Evolutionary conservation across 164 flowering plant genomes (phyloP).

Genomic region (Tinospora cordifolia): DNA sequence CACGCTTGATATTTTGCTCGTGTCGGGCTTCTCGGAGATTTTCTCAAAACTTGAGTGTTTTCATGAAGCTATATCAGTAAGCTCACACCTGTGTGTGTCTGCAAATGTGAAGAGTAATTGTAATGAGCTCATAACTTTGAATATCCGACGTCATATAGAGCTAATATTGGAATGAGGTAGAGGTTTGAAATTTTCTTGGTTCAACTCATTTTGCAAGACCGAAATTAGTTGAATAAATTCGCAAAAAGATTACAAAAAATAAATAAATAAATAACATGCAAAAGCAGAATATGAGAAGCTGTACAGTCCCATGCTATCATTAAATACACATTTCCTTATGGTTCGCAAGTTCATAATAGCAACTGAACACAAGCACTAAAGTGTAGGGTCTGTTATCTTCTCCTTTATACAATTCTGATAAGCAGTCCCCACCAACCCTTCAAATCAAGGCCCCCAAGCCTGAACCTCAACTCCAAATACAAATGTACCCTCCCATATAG

Average conservation of each 20-base stretch:
- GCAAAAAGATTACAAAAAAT: background rate
- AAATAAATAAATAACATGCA: background rate
- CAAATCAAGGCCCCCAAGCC: background rate
- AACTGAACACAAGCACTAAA: background rate
- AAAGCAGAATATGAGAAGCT: background rate
- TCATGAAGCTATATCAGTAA: background rate
- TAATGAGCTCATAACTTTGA: too few species aligned
- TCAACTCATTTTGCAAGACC: too few species aligned
- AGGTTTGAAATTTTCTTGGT: background rate
- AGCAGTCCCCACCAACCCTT: slow-evolving; percentile 9
- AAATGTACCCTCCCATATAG: slow-evolving; percentile 10
- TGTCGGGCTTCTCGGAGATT: background rate
- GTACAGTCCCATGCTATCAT: slow-evolving; percentile 8
- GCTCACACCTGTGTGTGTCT: background rate
- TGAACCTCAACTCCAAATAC: slow-evolving; percentile 3
- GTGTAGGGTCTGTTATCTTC: slow-evolving; percentile 13
- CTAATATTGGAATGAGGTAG: background rate
- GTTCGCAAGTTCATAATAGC: background rate
- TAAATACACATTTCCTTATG: slow-evolving; percentile 4
- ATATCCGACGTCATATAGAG: background rate
- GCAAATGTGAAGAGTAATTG: background rate
- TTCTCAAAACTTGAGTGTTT: background rate
- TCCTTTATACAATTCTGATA: slow-evolving; percentile 20
- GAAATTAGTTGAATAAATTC: too few species aligned
- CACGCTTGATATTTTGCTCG: background rate